phyloP scores from a whole-genome alignment of 441 rosid species.

The Populus hybrid region DNA sequence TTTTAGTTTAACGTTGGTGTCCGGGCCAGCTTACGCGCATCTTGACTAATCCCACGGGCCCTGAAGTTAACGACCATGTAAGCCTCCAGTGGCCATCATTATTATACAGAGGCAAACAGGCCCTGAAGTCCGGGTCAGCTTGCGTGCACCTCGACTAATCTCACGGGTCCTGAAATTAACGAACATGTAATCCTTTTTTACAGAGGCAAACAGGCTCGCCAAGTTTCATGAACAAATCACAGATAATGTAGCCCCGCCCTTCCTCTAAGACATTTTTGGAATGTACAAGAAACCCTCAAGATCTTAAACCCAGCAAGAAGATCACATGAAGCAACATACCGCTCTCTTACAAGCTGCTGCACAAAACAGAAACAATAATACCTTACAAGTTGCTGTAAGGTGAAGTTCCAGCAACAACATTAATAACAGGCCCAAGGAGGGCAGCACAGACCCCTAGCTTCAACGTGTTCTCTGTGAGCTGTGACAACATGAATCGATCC shows the following conservation, averaged over 20 bases:
- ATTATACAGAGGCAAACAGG: no score
- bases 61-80: no score
- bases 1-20: no score
- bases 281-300: not conserved
- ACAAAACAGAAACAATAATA: not conserved
- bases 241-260: not conserved
- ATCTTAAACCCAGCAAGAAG: not conserved
- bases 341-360: not conserved
- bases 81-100: no score
- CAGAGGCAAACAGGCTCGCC: constrained; percentile 25
- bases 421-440: constrained; percentile 39
- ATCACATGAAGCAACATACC: not conserved
- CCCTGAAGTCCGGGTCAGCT: no score
- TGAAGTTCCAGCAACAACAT: constrained; percentile 26
- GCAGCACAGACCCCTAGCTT: constrained; percentile 47
- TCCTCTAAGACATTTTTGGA: not conserved
- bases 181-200: no score
- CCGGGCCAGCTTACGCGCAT: no score
- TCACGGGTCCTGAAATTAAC: no score
- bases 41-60: no score
- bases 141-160: no score
- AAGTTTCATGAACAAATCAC: constrained; percentile 18
- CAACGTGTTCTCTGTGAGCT: constrained; percentile 6
- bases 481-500: no score
- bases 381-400: constrained; percentile 16